These are phyloP conservation scores for Lignosus rhinocerotis DNA, from an alignment of 1,284 basidiomycete species.

Conservation along the genomic window DNA sequence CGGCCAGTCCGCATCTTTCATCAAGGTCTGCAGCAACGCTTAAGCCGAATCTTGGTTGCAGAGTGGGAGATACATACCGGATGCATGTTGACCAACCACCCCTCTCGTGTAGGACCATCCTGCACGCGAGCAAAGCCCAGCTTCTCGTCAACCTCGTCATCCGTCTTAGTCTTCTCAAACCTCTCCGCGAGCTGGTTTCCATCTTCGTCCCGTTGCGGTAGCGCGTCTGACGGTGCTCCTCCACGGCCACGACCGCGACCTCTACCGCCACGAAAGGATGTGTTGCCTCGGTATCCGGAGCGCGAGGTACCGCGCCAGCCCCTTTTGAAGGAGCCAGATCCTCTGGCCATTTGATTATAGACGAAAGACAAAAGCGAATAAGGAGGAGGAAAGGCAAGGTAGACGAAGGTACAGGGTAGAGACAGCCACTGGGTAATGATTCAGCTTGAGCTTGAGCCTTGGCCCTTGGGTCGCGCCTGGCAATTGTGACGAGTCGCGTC, in stretches of 20 bases:
- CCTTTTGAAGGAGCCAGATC: conserved; percentile 24
- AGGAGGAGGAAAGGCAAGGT: background rate
- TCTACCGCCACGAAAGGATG: conserved; percentile 43
- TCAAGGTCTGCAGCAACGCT: conserved; percentile 59
- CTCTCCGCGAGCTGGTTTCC: conserved; percentile 81
- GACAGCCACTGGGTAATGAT: background rate
- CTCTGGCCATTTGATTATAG: conserved; percentile 29
- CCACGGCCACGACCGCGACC: conserved; percentile 57
- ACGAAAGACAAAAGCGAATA: background rate
- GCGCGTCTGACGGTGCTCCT: conserved; percentile 39
- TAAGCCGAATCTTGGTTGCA: background rate
- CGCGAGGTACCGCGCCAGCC: conserved; percentile 29
- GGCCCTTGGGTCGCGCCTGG: background rate
- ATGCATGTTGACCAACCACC: conserved; percentile 99
- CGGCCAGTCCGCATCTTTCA: conserved; percentile 82
- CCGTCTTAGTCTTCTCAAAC: conserved; percentile 75
- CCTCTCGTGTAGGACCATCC: conserved; percentile 72
- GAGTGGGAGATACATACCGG: conserved; percentile 57
- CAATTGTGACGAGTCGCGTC: conserved; percentile 17
- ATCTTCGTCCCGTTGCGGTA: conserved; percentile 79
- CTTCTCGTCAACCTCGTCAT: conserved; percentile 92
- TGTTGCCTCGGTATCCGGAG: conserved; percentile 38
- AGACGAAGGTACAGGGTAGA: background rate
- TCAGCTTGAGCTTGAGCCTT: background rate
- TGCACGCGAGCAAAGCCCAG: conserved; percentile 85